Percentiles rank a stretch among this genome's conserved stretches.
Evolutionary conservation across 2,329 filamentous ascomycete species (phyloP).

Genomic region (Ceratocystis papillata): DNA sequence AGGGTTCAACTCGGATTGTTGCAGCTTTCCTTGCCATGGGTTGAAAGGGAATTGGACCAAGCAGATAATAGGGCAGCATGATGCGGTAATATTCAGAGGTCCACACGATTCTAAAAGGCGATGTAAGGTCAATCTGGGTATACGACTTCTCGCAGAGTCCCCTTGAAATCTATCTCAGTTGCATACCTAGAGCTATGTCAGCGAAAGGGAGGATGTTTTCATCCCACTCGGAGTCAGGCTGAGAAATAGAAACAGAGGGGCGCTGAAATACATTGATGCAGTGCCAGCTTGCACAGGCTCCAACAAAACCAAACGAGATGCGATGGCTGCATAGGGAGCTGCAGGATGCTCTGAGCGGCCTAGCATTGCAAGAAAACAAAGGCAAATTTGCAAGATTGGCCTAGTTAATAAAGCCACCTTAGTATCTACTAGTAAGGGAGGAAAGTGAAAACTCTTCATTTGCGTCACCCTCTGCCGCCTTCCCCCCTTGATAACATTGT

Average conservation of each 20-base stretch:
- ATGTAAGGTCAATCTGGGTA: not conserved
- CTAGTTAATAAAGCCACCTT: conserved; percentile 3
- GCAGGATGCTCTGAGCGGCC: conserved; percentile 1
- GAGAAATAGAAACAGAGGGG: not conserved
- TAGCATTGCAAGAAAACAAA: not conserved
- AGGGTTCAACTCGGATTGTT: conserved; percentile 2
- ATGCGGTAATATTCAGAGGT: not conserved
- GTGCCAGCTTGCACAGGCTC: conserved; percentile 9
- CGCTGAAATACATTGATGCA: conserved; percentile 1
- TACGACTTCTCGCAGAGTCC: not conserved
- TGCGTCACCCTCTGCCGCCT: not conserved
- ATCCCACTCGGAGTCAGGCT: not conserved
- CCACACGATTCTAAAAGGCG: not conserved
- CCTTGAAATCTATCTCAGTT: not conserved
- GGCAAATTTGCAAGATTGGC: not conserved
- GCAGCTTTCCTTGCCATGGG: not conserved
- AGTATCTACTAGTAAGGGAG: not conserved
- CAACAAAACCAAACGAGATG: not conserved
- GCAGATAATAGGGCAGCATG: not conserved
- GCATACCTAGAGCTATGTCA: not conserved
- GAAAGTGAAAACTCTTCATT: conserved; percentile 4
- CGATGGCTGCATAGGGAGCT: conserved; percentile 6
- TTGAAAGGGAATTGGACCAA: not conserved
- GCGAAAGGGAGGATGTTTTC: not conserved
- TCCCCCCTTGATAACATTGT: not conserved